phyloP scores from a whole-genome alignment of 192 early-diverging fungal genomes.

The Backusella luteola region DNA sequence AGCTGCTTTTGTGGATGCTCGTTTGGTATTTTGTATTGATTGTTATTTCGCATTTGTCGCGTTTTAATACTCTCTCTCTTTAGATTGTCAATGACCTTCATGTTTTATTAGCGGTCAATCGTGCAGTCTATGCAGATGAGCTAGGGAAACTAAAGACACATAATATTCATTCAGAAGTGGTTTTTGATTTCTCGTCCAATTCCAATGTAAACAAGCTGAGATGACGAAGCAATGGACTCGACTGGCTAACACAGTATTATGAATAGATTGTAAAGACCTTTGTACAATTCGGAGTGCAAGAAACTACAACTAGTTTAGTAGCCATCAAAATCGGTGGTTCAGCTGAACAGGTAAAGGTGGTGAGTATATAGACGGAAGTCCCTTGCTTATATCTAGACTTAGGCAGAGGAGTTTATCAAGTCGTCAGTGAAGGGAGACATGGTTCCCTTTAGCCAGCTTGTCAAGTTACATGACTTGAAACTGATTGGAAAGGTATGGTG shows the following conservation, averaged over 20 bases:
- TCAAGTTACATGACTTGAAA: slow-evolving; percentile 40
- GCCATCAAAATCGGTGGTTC: slow-evolving; percentile 46
- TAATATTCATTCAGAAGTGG: slow-evolving; percentile 56
- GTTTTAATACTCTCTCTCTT: neutral
- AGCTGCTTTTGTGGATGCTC: slow-evolving; percentile 40
- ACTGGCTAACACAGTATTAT: neutral
- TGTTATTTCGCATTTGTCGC: neutral
- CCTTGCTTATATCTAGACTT: neutral
- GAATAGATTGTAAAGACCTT: slow-evolving; percentile 54
- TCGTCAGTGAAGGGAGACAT: slow-evolving; percentile 40
- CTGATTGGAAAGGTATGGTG: slow-evolving; percentile 43
- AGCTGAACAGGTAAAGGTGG: slow-evolving; percentile 24
- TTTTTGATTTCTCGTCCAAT: slow-evolving; percentile 54
- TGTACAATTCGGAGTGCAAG: slow-evolving; percentile 48
- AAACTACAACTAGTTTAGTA: slow-evolving; percentile 42
- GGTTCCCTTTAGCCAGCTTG: slow-evolving; percentile 39
- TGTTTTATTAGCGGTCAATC: slow-evolving; percentile 47
- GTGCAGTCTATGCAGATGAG: slow-evolving; percentile 46
- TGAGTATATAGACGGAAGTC: neutral
- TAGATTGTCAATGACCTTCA: slow-evolving; percentile 55
- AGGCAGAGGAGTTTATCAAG: slow-evolving; percentile 29
- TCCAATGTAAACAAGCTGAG: slow-evolving; percentile 44
- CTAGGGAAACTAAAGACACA: slow-evolving; percentile 52
- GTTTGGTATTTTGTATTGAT: slow-evolving; percentile 21
- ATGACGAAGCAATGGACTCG: neutral